Evolutionary conservation across 2,329 filamentous ascomycete species (phyloP), one percentile per base, ranked within the genome.

Genomic region (Diplocarpon mali): DNA sequence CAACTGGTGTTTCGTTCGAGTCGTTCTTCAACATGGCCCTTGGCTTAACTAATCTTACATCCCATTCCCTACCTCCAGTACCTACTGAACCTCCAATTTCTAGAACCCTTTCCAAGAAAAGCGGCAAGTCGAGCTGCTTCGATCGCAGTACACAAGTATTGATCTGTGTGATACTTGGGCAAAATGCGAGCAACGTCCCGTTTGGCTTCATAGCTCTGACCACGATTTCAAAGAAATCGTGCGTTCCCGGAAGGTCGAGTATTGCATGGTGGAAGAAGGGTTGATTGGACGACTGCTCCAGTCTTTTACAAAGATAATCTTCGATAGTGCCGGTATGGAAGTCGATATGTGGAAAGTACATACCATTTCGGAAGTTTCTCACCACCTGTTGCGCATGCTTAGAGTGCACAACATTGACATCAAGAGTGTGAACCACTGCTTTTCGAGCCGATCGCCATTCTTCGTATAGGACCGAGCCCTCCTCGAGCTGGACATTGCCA

Each of bases 141-240:
- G 78, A 72, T 32, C 67, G 61, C 37, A 72, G 64, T 24, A 80
- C 67, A 47, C 80, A 83, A 5, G 78, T 72, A 34, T 72, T 77
- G 44, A 90, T 82, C 61, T 90, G 85, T 9, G 84, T 88, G 47
- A 92, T 78, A 54, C 78, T 85, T 0, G 85, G 85, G 52, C 78
- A 79, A 65, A 88, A 92, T 1, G 87, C 70, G 12, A 83, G 68
- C 28, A 90, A 66, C 8, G 75, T 66, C 0, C 79, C 84, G 56
- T 83, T 75, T 1, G 73, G 69, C 32, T 73, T 74, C 42, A 92
- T 63, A 12, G 78, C 75, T n/a, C 68, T 59, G 5, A 72, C 65
- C 16, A 80, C 67, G 20, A 66, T 65, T 1, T 64, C 62, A 13
- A 78, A 50, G 50, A 75, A 58, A 1, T 53, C 52, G 42, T 85